Base-by-base conservation (phyloP, 2,329 filamentous ascomycete genomes). In the Dryadomyces quercus-mongolicae region DNA sequence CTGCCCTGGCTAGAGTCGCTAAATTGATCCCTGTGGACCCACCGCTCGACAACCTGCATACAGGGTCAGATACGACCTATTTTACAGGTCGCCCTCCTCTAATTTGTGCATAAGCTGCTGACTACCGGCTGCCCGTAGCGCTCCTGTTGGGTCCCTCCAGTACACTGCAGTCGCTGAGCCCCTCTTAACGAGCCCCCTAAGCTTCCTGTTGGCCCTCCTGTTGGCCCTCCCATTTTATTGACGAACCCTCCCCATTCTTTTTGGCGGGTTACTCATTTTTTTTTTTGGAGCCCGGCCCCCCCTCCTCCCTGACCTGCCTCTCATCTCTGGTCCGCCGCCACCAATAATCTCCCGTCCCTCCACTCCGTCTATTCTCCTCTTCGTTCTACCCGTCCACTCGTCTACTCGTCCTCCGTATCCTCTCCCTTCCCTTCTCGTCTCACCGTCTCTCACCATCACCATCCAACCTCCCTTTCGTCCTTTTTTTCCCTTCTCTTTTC, bases 291-390 rank as follows among this genome's bases (percentile, higher is more conserved):
- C 25, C 25, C 4, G 25, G 4, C 25, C 25, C 25, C 25, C 25
- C 25, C 25, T 8, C 36, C 36, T 40, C 36, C 36, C 36, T 13
- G 3, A 40, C 10, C 10, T 40, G 36, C 15, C 10, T 16, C 36
- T 40, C 15, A 13, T 38, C 45, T 25, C 22, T 22, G 44, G n/a
- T 18, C 22, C 22, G 38, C 52, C 51, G 22, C 53, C 49, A 49
- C 54, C 54, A 55, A 55, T 52, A 55, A 51, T 55, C 54, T 55
- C 48, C 51, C 51, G 34, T 34, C 16, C 20, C 31, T 54, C 20
- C 21, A 18, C 48, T 31, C 9, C 16, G 31, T 12, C 40, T 34
- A 15, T 22, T n/a, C 34, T 18, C 36, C 38, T 16, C 13, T 44
- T 25, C 16, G n/a, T 15, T n/a, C 40, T 51, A 9, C 25, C 25